Evolutionary conservation across 495 filamentous ascomycete genomes (phyloP).

Genomic region (Penicillium angulare): DNA sequence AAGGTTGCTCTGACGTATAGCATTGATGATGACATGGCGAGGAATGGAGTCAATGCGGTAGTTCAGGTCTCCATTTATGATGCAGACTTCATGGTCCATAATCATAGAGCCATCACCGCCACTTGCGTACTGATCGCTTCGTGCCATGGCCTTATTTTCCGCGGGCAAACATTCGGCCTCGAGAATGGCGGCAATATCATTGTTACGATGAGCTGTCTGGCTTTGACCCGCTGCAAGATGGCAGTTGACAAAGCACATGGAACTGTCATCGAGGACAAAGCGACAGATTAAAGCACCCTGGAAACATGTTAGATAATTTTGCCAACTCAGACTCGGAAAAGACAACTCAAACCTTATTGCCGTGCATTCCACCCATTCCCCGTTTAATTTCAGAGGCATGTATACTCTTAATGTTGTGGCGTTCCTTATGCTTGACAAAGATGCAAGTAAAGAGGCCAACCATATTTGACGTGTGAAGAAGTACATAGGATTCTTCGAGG

Average conservation of each 20-base stretch:
- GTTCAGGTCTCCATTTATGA: conserved; percentile 94
- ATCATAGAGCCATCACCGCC: conserved; percentile 96
- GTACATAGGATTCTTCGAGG: conserved; percentile 71
- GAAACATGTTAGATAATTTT: conserved; percentile 11
- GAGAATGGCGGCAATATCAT: conserved; percentile 87
- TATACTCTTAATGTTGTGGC: conserved; percentile 71
- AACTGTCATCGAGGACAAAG: conserved; percentile 87
- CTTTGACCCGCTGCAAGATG: conserved; percentile 94
- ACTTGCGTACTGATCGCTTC: conserved; percentile 75
- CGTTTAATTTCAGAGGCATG: conserved; percentile 84
- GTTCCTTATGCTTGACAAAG: conserved; percentile 80
- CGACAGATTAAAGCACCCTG: conserved; percentile 87
- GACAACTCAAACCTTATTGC: conserved; percentile 70
- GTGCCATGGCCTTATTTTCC: conserved; percentile 56
- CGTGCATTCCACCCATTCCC: conserved; percentile 88
- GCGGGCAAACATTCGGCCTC: conserved; percentile 70
- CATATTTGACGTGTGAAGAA: conserved; percentile 84
- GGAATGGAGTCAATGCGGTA: conserved; percentile 98
- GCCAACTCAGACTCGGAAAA: not conserved
- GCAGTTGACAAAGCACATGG: conserved; percentile 95
- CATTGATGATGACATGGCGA: conserved; percentile 83
- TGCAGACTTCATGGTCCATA: conserved; percentile 93
- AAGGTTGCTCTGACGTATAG: conserved; percentile 75
- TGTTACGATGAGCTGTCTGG: conserved; percentile 85
- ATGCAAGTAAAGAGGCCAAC: conserved; percentile 95